Evolutionary conservation across 352 stramenopile genomes (phyloP).

Genomic region (Phytophthora vignae): DNA sequence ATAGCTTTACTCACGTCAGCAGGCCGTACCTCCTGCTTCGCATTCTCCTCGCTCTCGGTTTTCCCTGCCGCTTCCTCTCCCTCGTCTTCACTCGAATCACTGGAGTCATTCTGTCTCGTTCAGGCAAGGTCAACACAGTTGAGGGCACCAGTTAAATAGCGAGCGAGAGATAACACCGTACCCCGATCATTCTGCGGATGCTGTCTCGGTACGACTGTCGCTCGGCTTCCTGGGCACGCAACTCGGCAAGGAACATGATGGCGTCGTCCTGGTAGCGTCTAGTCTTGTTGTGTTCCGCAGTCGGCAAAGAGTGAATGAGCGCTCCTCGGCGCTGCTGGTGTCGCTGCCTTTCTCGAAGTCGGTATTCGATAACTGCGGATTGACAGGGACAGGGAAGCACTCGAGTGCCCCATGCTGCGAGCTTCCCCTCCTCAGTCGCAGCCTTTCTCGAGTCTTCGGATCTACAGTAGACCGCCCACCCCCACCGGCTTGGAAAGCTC

Average conservation of each 20-base stretch:
- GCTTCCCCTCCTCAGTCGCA: no score
- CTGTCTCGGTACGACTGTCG: background rate
- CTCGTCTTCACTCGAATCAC: constrained; percentile 8
- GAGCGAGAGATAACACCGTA: background rate
- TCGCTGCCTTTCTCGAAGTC: no score
- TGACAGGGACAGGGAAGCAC: no score
- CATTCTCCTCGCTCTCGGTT: constrained; percentile 2
- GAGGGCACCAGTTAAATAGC: background rate
- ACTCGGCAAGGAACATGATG: constrained; percentile 30
- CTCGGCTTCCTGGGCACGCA: constrained; percentile 11
- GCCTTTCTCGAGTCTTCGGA: no score
- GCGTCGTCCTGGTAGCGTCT: background rate
- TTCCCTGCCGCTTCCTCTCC: background rate
- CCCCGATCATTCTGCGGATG: background rate
- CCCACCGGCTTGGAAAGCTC: no score
- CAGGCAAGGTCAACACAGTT: background rate
- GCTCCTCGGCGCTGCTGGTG: no score
- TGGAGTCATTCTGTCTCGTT: constrained; percentile 31
- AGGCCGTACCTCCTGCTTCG: constrained; percentile 11
- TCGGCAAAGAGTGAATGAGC: no score
- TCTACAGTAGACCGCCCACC: no score
- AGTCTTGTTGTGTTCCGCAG: no score
- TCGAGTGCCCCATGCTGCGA: no score
- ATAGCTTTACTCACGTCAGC: background rate
- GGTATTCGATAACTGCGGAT: no score